Evolutionary conservation across 768 basidiomycete species (phyloP).

Genomic region (Lactifluus subvellereus): DNA sequence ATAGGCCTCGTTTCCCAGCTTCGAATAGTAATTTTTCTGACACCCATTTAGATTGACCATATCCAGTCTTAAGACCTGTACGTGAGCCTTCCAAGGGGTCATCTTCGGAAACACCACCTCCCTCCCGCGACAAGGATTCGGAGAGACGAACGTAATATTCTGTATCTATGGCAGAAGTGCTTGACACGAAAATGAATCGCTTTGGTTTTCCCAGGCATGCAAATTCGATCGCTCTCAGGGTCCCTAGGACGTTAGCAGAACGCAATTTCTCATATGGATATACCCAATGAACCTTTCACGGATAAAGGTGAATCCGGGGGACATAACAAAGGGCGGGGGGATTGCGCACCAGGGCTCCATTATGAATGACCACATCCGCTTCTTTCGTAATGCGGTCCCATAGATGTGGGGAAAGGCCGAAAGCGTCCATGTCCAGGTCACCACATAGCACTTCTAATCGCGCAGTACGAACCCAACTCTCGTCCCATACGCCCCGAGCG

Average conservation of each 20-base stretch:
- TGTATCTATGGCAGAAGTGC: constrained; percentile 91
- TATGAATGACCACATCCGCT: constrained; percentile 84
- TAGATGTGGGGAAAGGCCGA: constrained; percentile 57
- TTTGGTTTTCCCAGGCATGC: constrained; percentile 73
- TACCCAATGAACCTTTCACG: constrained; percentile 88
- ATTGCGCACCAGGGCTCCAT: constrained; percentile 85
- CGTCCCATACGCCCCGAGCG: constrained; percentile 86
- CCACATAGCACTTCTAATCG: constrained; percentile 77
- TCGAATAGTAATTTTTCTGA: constrained; percentile 92
- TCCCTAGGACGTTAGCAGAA: constrained; percentile 87
- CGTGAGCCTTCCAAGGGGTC: constrained; percentile 88
- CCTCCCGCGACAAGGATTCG: constrained; percentile 49
- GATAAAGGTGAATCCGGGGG: neutral
- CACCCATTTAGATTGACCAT: constrained; percentile 98
- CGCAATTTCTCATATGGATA: constrained; percentile 95
- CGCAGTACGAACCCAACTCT: constrained; percentile 64
- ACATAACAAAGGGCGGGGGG: neutral
- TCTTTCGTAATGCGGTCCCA: constrained; percentile 69
- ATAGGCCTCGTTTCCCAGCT: constrained; percentile 79
- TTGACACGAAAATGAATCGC: constrained; percentile 83
- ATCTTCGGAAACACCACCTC: constrained; percentile 72
- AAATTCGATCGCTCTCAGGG: constrained; percentile 76
- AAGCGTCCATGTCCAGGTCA: constrained; percentile 68
- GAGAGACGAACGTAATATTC: constrained; percentile 86
- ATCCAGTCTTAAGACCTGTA: constrained; percentile 74